A percentile compares a stretch with the other conserved stretches of the same genome.
Evolutionary conservation across 805 yeast species (phyloP).

Genomic region (Tetrapisispora iriomotensis): DNA sequence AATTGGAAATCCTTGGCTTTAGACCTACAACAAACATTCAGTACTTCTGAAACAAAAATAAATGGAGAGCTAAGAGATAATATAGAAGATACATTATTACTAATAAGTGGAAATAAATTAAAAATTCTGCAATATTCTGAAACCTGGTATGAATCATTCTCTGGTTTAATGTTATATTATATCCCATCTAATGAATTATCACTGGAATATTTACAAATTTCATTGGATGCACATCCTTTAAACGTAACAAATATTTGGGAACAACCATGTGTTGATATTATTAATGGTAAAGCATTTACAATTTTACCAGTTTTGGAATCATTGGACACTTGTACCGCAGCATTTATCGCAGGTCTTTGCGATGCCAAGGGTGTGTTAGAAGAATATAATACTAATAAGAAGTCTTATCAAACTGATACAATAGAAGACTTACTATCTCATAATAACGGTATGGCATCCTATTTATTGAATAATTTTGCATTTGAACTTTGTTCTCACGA

Average conservation of each 20-base stretch:
- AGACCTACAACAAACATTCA: conserved; percentile 19
- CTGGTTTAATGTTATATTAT: conserved; percentile 48
- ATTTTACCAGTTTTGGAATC: conserved; percentile 50
- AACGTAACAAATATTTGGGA: conserved; percentile 42
- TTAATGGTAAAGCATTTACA: conserved; percentile 46
- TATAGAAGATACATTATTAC: conserved; percentile 26
- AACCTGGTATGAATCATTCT: conserved; percentile 61
- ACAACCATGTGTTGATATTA: conserved; percentile 42
- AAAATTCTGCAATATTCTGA: conserved; percentile 43
- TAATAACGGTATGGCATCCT: conserved; percentile 38
- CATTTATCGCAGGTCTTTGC: conserved; percentile 49
- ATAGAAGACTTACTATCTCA: conserved; percentile 26
- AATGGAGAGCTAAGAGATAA: conserved; percentile 22
- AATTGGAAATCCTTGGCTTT: conserved; percentile 31
- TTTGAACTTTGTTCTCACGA: conserved; percentile 22
- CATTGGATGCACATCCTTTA: conserved; percentile 29
- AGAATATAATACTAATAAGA: conserved; percentile 25
- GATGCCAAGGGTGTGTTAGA: conserved; percentile 55
- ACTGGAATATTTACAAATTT: conserved; percentile 32
- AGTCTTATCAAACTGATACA: conserved; percentile 11
- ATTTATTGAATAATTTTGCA: conserved; percentile 25
- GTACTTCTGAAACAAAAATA: conserved; percentile 16
- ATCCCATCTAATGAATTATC: conserved; percentile 42
- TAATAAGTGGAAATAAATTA: conserved; percentile 32
- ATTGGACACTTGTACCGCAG: conserved; percentile 53